phyloP scores from a whole-genome alignment of 345 rosid species.

The Camelina laxa region DNA sequence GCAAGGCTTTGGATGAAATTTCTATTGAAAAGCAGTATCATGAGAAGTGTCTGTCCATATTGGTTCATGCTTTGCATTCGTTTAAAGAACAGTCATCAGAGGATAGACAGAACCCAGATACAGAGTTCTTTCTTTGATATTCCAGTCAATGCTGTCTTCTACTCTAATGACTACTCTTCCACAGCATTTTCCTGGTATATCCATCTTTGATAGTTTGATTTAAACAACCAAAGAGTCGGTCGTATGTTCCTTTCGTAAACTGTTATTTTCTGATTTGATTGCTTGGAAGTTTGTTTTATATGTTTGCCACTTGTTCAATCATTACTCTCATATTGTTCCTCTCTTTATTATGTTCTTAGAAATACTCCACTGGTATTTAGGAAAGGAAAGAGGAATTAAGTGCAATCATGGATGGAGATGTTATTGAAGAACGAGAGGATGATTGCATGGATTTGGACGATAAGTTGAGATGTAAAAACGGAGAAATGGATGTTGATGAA shows the following conservation, averaged over 20 bases:
- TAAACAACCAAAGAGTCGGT: background rate
- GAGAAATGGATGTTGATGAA: slow-evolving; percentile 82
- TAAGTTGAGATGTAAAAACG: slow-evolving; percentile 51
- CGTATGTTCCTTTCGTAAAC: background rate
- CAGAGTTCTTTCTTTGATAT: slow-evolving; percentile 60
- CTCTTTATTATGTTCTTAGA: slow-evolving; percentile 55
- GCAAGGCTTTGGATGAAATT: slow-evolving; percentile 73
- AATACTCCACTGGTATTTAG: slow-evolving; percentile 89
- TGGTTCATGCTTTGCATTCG: slow-evolving; percentile 64
- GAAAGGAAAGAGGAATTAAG: slow-evolving; percentile 86
- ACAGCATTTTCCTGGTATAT: slow-evolving; percentile 79
- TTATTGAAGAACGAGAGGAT: slow-evolving; percentile 48
- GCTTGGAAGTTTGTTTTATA: slow-evolving; percentile 2
- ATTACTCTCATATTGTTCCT: slow-evolving; percentile 24
- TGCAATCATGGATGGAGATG: slow-evolving; percentile 69
- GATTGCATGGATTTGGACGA: slow-evolving; percentile 89
- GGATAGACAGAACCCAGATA: slow-evolving; percentile 47
- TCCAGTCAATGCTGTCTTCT: slow-evolving; percentile 77
- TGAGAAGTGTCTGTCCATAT: slow-evolving; percentile 71
- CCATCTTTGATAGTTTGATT: slow-evolving; percentile 5
- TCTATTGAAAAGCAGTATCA: slow-evolving; percentile 60
- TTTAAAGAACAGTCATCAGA: slow-evolving; percentile 45
- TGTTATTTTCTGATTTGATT: background rate
- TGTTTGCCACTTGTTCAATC: slow-evolving; percentile 14
- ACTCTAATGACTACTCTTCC: slow-evolving; percentile 87